Evolutionary conservation across 1,284 basidiomycete genomes (phyloP), one percentile per base, ranked within the genome.

Genomic region (Boletus semigastroideus): DNA sequence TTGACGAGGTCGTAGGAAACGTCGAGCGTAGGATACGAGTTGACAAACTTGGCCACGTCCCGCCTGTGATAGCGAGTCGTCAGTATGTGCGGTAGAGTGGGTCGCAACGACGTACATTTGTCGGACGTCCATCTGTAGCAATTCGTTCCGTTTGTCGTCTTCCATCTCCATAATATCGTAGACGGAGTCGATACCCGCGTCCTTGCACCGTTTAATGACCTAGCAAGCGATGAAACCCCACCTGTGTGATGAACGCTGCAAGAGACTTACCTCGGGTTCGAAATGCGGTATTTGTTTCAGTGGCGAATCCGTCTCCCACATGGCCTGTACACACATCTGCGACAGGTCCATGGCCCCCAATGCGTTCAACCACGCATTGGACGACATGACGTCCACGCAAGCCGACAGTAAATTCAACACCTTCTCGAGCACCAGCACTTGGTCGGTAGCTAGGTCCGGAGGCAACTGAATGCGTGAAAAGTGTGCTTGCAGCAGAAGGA

Each of bases 301-400:
- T 0, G 94, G 92, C 42, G 90, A 93, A 70, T 98, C 97, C 30
- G 87, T 89, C 65, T 99, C 95, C 96, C 96, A 98, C 68, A 96
- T 87, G 1, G 92, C 95, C 72, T 99, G 97, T 2, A 98, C 94
- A 69, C 92, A 94, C 96, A 99, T 99, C 74, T 99, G 97, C n/a
- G 90, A 92, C 53, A 99, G 71, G 74, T 99, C 97, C 97, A 99
- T 99, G 0, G 95, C 96, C 45, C 95, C 91, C 14, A 98, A 76
- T 1, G 95, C 96, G 65, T 88, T 96, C 63, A 99, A 72, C 87
- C 87, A 96, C 4, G 92, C 94, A 66, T 98, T 98, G 44, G 90
- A 94, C 5, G 91, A 94, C 93, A 99, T 94, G 54, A 99, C 96
- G 68, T 98, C 96, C 33, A 98, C 95, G 65, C 93, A 95, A 2